A percentile compares a stretch with the other conserved stretches of the same genome.
phyloP scores from a whole-genome alignment of 768 basidiomycete species.

The Boletales sp. region DNA sequence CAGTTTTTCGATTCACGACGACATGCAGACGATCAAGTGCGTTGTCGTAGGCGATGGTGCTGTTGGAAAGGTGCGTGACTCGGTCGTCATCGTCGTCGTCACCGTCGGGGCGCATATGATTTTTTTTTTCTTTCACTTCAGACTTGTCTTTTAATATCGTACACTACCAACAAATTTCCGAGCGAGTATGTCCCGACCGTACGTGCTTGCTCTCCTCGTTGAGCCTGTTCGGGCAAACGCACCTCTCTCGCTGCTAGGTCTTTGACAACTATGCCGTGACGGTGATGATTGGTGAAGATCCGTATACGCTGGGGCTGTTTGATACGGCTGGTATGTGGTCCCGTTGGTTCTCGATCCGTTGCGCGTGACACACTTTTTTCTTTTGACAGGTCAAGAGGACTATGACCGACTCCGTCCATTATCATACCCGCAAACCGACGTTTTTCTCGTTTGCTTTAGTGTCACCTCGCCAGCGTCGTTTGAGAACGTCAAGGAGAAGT shows the following conservation, averaged over 20 bases:
- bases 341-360: not conserved
- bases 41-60: constrained; percentile 98
- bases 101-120: not conserved
- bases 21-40: constrained; percentile 97
- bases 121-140: constrained; percentile 23
- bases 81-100: not conserved
- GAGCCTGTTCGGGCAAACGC: constrained; percentile 12
- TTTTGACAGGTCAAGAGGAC: constrained; percentile 87
- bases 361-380: constrained; percentile 7
- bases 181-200: constrained; percentile 99
- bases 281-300: constrained; percentile 99
- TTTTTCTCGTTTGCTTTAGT: constrained; percentile 99
- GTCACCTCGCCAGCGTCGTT: constrained; percentile 98
- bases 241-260: constrained; percentile 46
- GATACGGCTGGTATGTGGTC: constrained; percentile 88
- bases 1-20: constrained; percentile 14
- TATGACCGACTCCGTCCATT: constrained; percentile 98
- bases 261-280: constrained; percentile 99
- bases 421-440: constrained; percentile 99
- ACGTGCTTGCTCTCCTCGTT: constrained; percentile 33
- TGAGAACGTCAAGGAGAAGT: constrained; percentile 99
- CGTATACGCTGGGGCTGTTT: constrained; percentile 96
- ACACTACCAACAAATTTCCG: constrained; percentile 97
- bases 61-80: constrained; percentile 83
- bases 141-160: constrained; percentile 96